These are phyloP conservation scores for Acanthamoeba divionensis DNA, from an alignment of 208 protist genomes.

Conservation along the genomic window DNA sequence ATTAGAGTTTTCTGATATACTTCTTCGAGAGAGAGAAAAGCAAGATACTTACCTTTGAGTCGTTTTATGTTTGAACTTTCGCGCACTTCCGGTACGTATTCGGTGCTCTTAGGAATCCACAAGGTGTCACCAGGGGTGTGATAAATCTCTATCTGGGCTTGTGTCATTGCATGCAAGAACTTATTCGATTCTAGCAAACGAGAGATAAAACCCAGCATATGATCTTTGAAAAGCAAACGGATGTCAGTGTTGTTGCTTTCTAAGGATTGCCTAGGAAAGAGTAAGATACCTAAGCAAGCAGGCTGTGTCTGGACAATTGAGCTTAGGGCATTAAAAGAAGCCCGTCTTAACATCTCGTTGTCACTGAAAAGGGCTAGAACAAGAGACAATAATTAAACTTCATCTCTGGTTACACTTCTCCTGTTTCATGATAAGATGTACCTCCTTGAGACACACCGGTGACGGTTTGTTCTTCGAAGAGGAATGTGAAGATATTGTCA, in stretches of 20 bases:
- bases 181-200: background rate
- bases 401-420: too few relatives aligned
- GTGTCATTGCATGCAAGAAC: background rate
- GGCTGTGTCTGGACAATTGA: background rate
- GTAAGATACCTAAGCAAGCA: background rate
- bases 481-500: background rate
- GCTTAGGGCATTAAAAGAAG: background rate
- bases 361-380: background rate
- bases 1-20: background rate
- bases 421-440: background rate
- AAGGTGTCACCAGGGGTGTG: background rate
- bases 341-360: background rate
- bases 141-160: constrained; percentile 29
- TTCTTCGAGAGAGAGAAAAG: background rate
- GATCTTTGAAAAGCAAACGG: background rate
- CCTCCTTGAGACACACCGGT: too few relatives aligned
- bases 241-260: background rate
- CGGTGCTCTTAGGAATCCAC: constrained; percentile 18
- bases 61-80: background rate
- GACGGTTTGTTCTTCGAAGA: background rate
- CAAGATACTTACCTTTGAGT: background rate
- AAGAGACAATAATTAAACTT: too few relatives aligned
- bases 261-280: background rate
- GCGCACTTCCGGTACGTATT: background rate
- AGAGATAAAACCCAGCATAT: background rate